Evolutionary conservation across 1,284 basidiomycete genomes (phyloP).

Genomic region (Schizophyllum commune): DNA sequence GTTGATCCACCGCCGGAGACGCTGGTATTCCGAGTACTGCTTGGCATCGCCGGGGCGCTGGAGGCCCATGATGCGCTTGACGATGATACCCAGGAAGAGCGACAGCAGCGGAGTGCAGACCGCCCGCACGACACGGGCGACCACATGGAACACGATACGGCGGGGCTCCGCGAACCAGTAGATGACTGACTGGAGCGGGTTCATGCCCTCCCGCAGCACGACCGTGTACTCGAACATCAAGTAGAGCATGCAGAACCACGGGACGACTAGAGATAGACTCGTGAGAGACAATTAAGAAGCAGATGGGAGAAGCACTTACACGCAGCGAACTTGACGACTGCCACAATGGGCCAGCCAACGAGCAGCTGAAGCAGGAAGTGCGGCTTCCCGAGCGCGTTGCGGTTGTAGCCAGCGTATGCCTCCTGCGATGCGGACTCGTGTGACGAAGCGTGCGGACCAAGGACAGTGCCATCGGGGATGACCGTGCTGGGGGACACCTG

Average conservation of each 20-base stretch:
- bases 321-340: slow-evolving; percentile 19
- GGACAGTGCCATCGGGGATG: slow-evolving; percentile 29
- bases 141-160: slow-evolving; percentile 30
- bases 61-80: slow-evolving; percentile 34
- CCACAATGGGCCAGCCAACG: slow-evolving; percentile 31
- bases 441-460: slow-evolving; percentile 37
- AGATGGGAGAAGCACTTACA: neutral
- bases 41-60: slow-evolving; percentile 23
- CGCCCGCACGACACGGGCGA: slow-evolving; percentile 32
- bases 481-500: slow-evolving; percentile 32
- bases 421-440: slow-evolving; percentile 29
- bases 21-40: slow-evolving; percentile 22
- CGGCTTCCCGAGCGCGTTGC: slow-evolving; percentile 24
- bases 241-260: slow-evolving; percentile 32
- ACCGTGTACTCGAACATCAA: slow-evolving; percentile 27
- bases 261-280: slow-evolving; percentile 23
- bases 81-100: slow-evolving; percentile 28
- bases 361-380: slow-evolving; percentile 24
- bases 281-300: neutral
- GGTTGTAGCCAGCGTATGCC: slow-evolving; percentile 30
- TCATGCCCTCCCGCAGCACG: slow-evolving; percentile 18
- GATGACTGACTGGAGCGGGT: slow-evolving; percentile 31
- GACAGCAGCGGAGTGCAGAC: slow-evolving; percentile 30
- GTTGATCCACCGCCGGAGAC: slow-evolving; percentile 34
- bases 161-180: slow-evolving; percentile 34